Base-by-base conservation (phyloP, 108 stramenopile genomes). In the Conticribra weissflogii region DNA sequence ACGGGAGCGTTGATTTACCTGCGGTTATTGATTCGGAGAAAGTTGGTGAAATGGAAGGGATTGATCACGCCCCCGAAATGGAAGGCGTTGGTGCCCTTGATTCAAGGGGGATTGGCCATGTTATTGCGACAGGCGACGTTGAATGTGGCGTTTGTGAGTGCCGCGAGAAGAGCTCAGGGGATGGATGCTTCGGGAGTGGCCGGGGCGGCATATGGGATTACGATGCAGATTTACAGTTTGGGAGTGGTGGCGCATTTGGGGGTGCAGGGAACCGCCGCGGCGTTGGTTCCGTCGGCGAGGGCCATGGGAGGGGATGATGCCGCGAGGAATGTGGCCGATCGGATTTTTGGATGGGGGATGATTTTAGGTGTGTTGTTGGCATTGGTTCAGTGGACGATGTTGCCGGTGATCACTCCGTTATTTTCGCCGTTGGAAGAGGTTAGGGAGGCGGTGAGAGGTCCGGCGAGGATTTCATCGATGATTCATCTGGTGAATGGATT, bases 201-300 rank as follows among this genome's bases (percentile, higher is more conserved):
- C 1, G 93, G 88, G 14, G 93, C 93, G 4, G 93, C 93, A 17
- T 89, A 92, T 71, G 87, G 89, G 0, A 92, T 95, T 55, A 83
- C 86, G 7, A 89, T 88, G 87, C 90, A 92, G 73, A 85, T 90
- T 17, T 89, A 86, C 68, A 49, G 63, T 15, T 59, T 95, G 0
- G 88, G 88, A 3, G 85, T 89, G 36, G 88, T 95, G 12, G 65
- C 72, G 12, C 85, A 85, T 34, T 62, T 95, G 12, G 93, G 84
- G 9, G 73, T 95, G 44, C 86, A 88, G 67, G 81, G 72, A 1
- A 82, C 86, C 3, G 85, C 93, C 23, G 89, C 89, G 3, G 79
- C 89, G 1, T 54, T 92, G 50, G 85, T 95, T 5, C 88, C 90
- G 12, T 71, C 83, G 2, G 58, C 81, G 5, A 49, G 71, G 27